Conservation (phyloP, 2,329 filamentous ascomycete genomes). For the Colletotrichum paranaense region DNA sequence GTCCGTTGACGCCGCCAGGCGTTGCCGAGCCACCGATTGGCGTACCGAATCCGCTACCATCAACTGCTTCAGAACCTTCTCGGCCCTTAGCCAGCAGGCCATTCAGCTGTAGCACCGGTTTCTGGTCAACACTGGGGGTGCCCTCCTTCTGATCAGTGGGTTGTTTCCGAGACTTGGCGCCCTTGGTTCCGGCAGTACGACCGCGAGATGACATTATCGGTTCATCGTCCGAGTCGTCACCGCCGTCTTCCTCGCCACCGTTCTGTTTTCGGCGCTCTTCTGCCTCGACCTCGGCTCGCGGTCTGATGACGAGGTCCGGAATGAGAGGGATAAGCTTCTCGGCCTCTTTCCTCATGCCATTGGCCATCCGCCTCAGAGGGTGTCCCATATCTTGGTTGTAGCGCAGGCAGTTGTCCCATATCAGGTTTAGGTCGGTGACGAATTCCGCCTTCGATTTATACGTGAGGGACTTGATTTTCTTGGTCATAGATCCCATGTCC, state of each 20-base stretch:
- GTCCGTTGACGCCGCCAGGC: slow-evolving; percentile 77
- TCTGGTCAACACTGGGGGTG: slow-evolving; percentile 81
- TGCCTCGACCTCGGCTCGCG: slow-evolving; percentile 93
- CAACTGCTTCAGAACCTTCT: slow-evolving; percentile 82
- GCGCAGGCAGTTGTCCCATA: slow-evolving; percentile 96
- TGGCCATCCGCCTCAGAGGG: slow-evolving; percentile 89
- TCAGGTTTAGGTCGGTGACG: slow-evolving; percentile 90
- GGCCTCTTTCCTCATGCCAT: slow-evolving; percentile 96
- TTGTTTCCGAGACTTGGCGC: slow-evolving; percentile 80
- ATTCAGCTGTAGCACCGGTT: slow-evolving; percentile 77
- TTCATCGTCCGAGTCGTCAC: slow-evolving; percentile 94
- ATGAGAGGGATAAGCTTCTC: slow-evolving; percentile 97
- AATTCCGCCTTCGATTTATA: slow-evolving; percentile 96
- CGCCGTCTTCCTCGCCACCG: slow-evolving; percentile 83
- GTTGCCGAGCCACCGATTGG: slow-evolving; percentile 82
- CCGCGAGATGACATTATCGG: slow-evolving; percentile 98
- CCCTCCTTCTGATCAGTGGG: slow-evolving; percentile 80
- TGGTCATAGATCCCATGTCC: slow-evolving; percentile 98
- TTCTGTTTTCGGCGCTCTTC: slow-evolving; percentile 88
- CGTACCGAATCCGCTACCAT: slow-evolving; percentile 88
- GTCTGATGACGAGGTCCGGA: slow-evolving; percentile 89
- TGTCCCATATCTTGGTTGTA: slow-evolving; percentile 94
- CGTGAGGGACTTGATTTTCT: slow-evolving; percentile 85
- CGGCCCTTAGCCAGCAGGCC: slow-evolving; percentile 69
- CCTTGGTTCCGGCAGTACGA: slow-evolving; percentile 85